Conservation (phyloP, 257 asterid species). For the Misopates orontium region DNA sequence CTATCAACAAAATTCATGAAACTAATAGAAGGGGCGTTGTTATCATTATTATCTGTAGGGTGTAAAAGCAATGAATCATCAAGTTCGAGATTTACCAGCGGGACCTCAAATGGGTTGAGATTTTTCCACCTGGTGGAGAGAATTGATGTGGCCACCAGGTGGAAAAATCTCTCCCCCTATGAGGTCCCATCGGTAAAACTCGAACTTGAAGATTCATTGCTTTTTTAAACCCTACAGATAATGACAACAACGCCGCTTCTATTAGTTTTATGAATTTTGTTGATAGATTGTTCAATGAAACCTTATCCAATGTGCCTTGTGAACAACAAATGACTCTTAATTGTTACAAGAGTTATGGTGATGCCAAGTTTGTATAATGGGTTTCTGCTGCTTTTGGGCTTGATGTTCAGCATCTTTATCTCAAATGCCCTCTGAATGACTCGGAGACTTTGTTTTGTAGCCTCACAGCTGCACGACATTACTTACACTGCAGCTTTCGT, state of each 20-base stretch:
- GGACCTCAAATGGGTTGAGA: not conserved
- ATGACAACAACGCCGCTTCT: not conserved
- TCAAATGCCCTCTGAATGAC: not conserved
- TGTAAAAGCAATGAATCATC: not conserved
- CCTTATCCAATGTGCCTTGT: not conserved
- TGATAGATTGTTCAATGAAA: not conserved
- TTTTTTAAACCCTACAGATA: not conserved
- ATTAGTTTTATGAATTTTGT: not conserved
- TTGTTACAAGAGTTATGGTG: not conserved
- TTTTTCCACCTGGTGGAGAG: constrained; percentile 3
- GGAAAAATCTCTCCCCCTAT: constrained; percentile 4
- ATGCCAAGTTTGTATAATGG: not conserved
- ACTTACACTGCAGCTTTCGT: not conserved
- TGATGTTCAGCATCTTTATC: not conserved
- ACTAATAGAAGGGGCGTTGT: not conserved
- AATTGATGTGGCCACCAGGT: constrained; percentile 1
- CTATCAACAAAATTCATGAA: not conserved
- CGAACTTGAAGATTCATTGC: not conserved
- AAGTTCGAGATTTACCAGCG: not conserved
- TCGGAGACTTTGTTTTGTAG: not conserved
- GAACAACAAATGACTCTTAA: not conserved
- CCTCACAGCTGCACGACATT: not conserved
- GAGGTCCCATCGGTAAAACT: not conserved
- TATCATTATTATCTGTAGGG: not conserved
- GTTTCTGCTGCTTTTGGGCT: not conserved